Evolutionary conservation across 768 basidiomycete species (phyloP), one percentile per base, ranked within the genome.

Genomic region (Macrolepiota albuminosa): DNA sequence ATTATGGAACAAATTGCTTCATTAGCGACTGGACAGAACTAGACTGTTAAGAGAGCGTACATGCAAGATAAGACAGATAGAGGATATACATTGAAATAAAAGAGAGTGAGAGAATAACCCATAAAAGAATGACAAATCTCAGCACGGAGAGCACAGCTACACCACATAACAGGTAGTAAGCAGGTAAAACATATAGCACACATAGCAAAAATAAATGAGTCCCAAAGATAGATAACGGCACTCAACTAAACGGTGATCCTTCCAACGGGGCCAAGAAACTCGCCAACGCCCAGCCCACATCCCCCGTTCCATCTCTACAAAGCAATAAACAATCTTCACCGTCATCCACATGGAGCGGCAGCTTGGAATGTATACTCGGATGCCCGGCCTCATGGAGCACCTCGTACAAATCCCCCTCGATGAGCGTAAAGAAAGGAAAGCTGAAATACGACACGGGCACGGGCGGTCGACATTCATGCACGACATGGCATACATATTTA

Each of bases 281-380:
- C 39, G 91, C 91, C 62, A 93, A 70, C 3, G 87, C 86, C 91
- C 91, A 93, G 0, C 91, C 91, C 18, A 92, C 79, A 10, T 80
- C 76, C 11, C 82, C 81, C 4, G 62, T 57, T 37, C 67, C 70
- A 69, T 87, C 83, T 46, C 89, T 75, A 62, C 87, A 89, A 29
- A 93, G 79, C 56, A 93, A 72, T 62, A 93, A 73, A 72, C 91
- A 92, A 65, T 93, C 91, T 63, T 91, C 91, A 1, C 82, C 82
- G 56, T 83, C 81, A 64, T 93, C 91, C 53, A 92, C 87, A 65
- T 87, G 85, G 58, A 93, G 68, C 3, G 91, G 91, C 45, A 93
- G 73, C 64, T 88, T 83, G 4, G 81, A 78, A 66, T 91, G 89
- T 24, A 82, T 78, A 57, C 85, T 85, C 14, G 91, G 91, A 68